A percentile compares a stretch with the other conserved stretches of the same genome.
These are phyloP conservation scores for Chrysanthemum lavandulifolium DNA, from an alignment of 129 eudicot species.

Conservation along the genomic window DNA sequence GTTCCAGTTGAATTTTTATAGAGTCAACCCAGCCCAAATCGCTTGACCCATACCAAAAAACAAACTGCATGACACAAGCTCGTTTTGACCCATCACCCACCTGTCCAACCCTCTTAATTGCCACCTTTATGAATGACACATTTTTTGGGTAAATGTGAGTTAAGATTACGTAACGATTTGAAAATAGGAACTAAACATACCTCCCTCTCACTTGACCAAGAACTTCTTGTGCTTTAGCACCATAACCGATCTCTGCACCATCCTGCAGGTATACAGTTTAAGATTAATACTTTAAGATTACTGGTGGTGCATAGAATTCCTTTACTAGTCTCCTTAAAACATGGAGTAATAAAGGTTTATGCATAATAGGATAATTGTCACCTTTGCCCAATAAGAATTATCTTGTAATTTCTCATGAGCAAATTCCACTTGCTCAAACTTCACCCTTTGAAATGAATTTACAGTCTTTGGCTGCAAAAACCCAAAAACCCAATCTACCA, in stretches of 20 bases:
- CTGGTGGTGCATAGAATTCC: not conserved
- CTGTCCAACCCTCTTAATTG: too few species aligned
- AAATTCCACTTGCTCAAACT: constrained; percentile 69
- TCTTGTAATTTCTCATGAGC: constrained; percentile 66
- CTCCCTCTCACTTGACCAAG: constrained; percentile 91
- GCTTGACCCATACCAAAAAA: too few species aligned
- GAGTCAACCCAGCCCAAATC: not conserved
- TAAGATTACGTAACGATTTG: not conserved
- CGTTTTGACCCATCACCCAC: too few species aligned
- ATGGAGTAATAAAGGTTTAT: not conserved
- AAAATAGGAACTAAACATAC: constrained; percentile 32
- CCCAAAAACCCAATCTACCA: constrained; percentile 22
- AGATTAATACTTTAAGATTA: constrained; percentile 10
- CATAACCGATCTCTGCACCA: constrained; percentile 87
- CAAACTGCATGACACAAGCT: too few species aligned
- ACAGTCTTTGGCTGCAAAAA: constrained; percentile 69
- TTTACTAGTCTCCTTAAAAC: not conserved
- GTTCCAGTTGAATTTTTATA: not conserved
- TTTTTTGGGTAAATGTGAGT: too few species aligned
- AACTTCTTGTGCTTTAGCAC: constrained; percentile 95
- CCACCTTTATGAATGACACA: too few species aligned
- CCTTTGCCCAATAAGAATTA: constrained; percentile 90
- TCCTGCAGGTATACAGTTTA: constrained; percentile 46
- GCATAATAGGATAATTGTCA: constrained; percentile 23
- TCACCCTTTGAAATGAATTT: constrained; percentile 86